Evolutionary conservation across 2,329 filamentous ascomycete species (phyloP).

Genomic region (Aspergillus piperis): DNA sequence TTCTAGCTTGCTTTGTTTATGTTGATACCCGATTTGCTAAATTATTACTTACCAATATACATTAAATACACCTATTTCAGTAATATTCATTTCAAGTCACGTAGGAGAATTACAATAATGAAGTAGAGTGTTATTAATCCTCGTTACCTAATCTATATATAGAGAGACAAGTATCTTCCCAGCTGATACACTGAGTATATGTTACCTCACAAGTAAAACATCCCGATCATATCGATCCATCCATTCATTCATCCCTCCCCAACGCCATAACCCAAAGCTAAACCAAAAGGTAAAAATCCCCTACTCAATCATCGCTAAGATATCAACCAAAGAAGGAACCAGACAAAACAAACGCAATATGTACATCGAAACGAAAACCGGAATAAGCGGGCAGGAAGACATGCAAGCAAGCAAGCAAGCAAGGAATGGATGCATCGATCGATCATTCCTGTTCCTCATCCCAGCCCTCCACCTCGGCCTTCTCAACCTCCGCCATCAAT

Average conservation of each 20-base stretch:
- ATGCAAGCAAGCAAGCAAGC: not conserved
- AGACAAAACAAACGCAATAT: slow-evolving; percentile 4
- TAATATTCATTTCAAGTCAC: too few relatives aligned
- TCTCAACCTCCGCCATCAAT: slow-evolving; percentile 72
- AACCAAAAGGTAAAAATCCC: not conserved
- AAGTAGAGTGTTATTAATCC: not conserved
- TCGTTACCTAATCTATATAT: not conserved
- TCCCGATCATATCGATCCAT: not conserved
- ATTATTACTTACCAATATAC: too few relatives aligned
- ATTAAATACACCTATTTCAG: too few relatives aligned
- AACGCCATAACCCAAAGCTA: not conserved
- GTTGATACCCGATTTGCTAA: not conserved
- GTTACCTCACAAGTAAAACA: not conserved
- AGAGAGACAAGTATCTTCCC: not conserved
- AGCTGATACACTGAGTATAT: not conserved
- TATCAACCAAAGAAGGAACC: not conserved
- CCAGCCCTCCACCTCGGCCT: slow-evolving; percentile 77
- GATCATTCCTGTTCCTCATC: slow-evolving; percentile 71
- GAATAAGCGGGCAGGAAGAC: slow-evolving; percentile 3
- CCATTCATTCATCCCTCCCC: not conserved
- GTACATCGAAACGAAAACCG: slow-evolving; percentile 11
- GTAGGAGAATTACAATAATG: too few relatives aligned
- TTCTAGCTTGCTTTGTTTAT: not conserved
- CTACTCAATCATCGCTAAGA: slow-evolving; percentile 4
- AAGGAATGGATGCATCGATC: not conserved